Percentiles rank a stretch among this genome's conserved stretches.
Conservation (phyloP, 768 basidiomycete species). For the Tylopilus balloui region DNA sequence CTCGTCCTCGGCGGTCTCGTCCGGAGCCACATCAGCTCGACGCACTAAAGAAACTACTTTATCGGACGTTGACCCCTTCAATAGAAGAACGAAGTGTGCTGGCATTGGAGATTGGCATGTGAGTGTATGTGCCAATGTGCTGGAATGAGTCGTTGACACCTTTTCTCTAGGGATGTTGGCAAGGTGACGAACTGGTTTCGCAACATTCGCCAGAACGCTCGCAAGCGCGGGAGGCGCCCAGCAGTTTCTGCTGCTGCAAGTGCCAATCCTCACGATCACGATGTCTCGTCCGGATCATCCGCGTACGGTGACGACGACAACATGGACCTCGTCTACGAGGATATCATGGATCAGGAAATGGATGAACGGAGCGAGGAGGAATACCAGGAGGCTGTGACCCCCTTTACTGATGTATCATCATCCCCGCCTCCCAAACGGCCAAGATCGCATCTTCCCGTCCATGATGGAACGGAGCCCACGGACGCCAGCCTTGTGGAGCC, state of each 20-base stretch:
- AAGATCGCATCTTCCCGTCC: conserved; percentile 29
- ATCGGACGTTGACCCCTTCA: conserved; percentile 65
- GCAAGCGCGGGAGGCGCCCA: conserved; percentile 60
- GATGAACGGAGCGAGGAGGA: conserved; percentile 60
- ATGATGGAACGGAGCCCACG: conserved; percentile 30
- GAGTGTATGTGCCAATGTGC: conserved; percentile 24
- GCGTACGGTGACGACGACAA: conserved; percentile 40
- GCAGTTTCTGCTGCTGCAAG: conserved; percentile 37
- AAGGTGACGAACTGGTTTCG: conserved; percentile 90
- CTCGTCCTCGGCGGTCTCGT: conserved; percentile 65
- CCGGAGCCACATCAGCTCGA: conserved; percentile 77
- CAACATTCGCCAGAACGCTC: conserved; percentile 76
- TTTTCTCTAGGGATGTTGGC: conserved; percentile 57
- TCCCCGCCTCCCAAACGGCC: conserved; percentile 34
- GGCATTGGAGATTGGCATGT: conserved; percentile 76
- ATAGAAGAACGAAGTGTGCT: conserved; percentile 76
- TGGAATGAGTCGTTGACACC: conserved; percentile 12
- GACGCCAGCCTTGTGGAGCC: conserved; percentile 37
- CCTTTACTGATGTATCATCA: conserved; percentile 52
- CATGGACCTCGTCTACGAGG: conserved; percentile 47
- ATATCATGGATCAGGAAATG: conserved; percentile 48
- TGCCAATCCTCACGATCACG: conserved; percentile 40
- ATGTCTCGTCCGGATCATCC: conserved; percentile 50
- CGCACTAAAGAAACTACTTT: conserved; percentile 65
- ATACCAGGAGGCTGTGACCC: conserved; percentile 69